Conservation (phyloP, 2,329 filamentous ascomycete genomes). For the Fusarium heterosporum region DNA sequence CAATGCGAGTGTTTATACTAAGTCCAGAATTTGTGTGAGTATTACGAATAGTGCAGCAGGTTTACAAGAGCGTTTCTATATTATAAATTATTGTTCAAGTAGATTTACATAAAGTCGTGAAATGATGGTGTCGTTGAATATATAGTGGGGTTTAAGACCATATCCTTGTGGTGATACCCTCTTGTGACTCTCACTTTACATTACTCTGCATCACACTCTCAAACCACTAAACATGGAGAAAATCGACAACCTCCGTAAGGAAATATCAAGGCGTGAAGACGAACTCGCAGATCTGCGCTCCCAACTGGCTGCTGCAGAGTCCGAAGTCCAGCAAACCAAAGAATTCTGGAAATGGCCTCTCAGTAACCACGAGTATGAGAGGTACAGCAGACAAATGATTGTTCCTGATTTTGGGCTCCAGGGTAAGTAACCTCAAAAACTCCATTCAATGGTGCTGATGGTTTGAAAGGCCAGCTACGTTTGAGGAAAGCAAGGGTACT, state of each 20-base stretch:
- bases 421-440: conserved; percentile 58
- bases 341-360: conserved; percentile 73
- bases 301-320: conserved; percentile 59
- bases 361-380: conserved; percentile 77
- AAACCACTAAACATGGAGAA: conserved; percentile 49
- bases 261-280: conserved; percentile 62
- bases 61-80: too few species aligned
- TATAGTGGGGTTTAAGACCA: conserved; percentile 19
- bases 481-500: conserved; percentile 78
- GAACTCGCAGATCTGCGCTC: conserved; percentile 60
- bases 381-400: conserved; percentile 93
- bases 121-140: not conserved
- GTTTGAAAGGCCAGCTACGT: conserved; percentile 74
- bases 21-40: too few species aligned
- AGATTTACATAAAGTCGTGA: not conserved
- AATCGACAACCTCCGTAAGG: conserved; percentile 57
- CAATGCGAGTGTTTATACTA: too few species aligned
- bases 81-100: not conserved
- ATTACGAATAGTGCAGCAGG: not conserved
- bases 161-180: conserved; percentile 1
- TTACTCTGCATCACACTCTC: not conserved
- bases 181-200: conserved; percentile 8
- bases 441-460: not conserved
- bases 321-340: conserved; percentile 30
- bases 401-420: conserved; percentile 82